phyloP scores from a whole-genome alignment of 129 eudicot species.

The carrot (Daucus carota) region DNA sequence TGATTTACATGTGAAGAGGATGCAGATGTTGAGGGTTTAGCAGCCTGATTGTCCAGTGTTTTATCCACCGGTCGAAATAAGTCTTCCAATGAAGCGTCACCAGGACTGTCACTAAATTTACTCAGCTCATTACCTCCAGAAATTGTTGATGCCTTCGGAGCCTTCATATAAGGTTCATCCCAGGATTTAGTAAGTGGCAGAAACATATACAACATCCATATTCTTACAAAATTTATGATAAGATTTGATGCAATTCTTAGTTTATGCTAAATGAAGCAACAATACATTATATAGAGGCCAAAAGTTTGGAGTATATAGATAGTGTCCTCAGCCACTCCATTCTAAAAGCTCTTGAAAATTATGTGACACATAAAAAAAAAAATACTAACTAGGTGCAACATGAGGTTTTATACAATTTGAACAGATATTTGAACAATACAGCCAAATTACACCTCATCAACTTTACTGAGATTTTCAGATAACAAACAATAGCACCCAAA shows the following conservation, averaged over 20 bases:
- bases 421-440: not conserved
- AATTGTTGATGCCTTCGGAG: slow-evolving; percentile 33
- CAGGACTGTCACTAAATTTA: slow-evolving; percentile 92
- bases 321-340: not conserved
- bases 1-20: slow-evolving; percentile 54
- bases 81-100: slow-evolving; percentile 95
- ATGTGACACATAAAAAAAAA: not conserved
- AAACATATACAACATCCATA: not conserved
- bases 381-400: not conserved
- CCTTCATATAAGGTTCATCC: slow-evolving; percentile 24
- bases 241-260: not conserved
- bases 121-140: slow-evolving; percentile 63
- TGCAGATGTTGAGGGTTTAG: slow-evolving; percentile 79
- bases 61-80: slow-evolving; percentile 68
- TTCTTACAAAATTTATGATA: not conserved
- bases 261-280: not conserved
- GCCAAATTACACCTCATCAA: not conserved
- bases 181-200: slow-evolving; percentile 1
- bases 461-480: not conserved
- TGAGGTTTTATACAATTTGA: not conserved
- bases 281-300: not conserved
- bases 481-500: not conserved
- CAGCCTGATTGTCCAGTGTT: slow-evolving; percentile 36
- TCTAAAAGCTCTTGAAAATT: not conserved
- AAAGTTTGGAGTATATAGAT: not conserved